phyloP scores from a whole-genome alignment of 768 basidiomycete genomes.

The Xanthoconium stramineum region DNA sequence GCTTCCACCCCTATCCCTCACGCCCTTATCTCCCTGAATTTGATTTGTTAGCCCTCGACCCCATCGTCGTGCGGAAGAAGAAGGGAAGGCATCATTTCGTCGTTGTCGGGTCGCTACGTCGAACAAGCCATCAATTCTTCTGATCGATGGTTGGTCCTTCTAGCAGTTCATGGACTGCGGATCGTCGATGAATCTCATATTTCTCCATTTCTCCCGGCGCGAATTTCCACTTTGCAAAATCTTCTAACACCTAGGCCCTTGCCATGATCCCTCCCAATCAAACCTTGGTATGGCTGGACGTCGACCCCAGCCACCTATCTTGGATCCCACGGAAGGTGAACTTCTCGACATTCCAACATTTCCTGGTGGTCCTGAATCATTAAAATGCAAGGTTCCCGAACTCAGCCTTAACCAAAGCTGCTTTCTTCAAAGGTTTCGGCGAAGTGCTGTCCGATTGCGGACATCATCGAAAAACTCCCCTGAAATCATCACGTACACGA shows the following conservation, averaged over 20 bases:
- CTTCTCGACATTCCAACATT: slow-evolving; percentile 54
- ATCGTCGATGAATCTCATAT: slow-evolving; percentile 53
- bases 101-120: slow-evolving; percentile 50
- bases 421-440: slow-evolving; percentile 54
- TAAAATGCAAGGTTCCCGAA: slow-evolving; percentile 35
- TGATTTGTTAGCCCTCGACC: slow-evolving; percentile 45
- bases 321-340: slow-evolving; percentile 51
- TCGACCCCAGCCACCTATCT: slow-evolving; percentile 52
- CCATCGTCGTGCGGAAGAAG: slow-evolving; percentile 43
- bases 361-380: slow-evolving; percentile 58
- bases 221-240: slow-evolving; percentile 49
- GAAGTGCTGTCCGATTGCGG: slow-evolving; percentile 38
- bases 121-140: slow-evolving; percentile 66
- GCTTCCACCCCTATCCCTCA: slow-evolving; percentile 8
- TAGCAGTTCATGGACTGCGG: slow-evolving; percentile 55
- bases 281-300: slow-evolving; percentile 45
- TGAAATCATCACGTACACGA: slow-evolving; percentile 47
- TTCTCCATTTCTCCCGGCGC: slow-evolving; percentile 44
- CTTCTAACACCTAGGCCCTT: slow-evolving; percentile 40
- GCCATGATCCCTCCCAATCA: slow-evolving; percentile 43
- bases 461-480: slow-evolving; percentile 53
- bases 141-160: slow-evolving; percentile 40
- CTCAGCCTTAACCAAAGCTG: slow-evolving; percentile 49
- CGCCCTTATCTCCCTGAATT: slow-evolving; percentile 14
- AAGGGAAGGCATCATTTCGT: slow-evolving; percentile 44